These are phyloP conservation scores for Penicillium verhagenii DNA, from an alignment of 495 filamentous ascomycete genomes.

Conservation along the genomic window DNA sequence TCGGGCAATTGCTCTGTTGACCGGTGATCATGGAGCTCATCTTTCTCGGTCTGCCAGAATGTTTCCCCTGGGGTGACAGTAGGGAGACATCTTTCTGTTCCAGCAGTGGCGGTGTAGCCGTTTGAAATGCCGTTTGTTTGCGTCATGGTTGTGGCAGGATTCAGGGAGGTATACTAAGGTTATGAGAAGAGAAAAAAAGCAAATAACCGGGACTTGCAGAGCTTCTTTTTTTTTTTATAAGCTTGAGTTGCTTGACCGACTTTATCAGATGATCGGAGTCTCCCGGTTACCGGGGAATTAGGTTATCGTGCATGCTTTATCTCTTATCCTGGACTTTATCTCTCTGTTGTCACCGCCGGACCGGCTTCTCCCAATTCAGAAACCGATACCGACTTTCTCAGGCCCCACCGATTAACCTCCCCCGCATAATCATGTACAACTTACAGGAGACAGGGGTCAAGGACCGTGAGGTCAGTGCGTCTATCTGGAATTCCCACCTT, in stretches of 20 bases:
- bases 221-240: neutral
- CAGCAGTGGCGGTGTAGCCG: conserved; percentile 6
- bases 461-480: neutral
- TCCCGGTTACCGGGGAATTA: neutral
- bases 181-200: neutral
- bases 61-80: conserved; percentile 54
- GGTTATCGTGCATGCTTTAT: neutral
- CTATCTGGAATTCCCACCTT: neutral
- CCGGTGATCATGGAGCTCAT: conserved; percentile 52
- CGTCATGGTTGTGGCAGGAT: neutral
- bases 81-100: conserved; percentile 34
- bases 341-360: neutral
- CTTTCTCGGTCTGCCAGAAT: conserved; percentile 62
- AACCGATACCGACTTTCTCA: neutral
- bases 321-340: neutral
- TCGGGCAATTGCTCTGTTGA: conserved; percentile 46
- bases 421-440: too few species aligned
- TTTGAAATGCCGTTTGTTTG: neutral
- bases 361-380: conserved; percentile 1
- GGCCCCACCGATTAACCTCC: conserved; percentile 1
- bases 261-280: neutral
- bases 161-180: neutral
- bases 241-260: neutral
- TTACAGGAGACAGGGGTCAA: neutral
- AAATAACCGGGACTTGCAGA: neutral